These are phyloP conservation scores for Hypoxylon subgilvum DNA, from an alignment of 495 filamentous ascomycete genomes.

Conservation along the genomic window DNA sequence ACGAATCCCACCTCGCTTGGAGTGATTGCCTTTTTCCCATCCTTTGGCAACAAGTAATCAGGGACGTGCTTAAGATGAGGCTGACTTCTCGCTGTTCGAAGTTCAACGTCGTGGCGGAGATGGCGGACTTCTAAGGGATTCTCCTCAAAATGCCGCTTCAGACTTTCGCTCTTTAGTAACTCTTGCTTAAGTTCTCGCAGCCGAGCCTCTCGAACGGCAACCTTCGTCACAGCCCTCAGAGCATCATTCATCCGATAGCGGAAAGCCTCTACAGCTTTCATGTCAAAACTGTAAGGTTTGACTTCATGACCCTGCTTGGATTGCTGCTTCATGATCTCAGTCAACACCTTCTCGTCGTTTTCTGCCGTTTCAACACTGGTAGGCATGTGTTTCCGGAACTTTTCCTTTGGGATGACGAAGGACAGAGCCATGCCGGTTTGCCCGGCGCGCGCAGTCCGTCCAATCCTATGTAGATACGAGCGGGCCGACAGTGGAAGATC, in stretches of 20 bases:
- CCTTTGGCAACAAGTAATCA: constrained; percentile 86
- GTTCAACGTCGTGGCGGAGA: constrained; percentile 87
- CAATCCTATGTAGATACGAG: constrained; percentile 90
- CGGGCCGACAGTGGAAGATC: constrained; percentile 88
- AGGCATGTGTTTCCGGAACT: constrained; percentile 87
- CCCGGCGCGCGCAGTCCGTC: constrained; percentile 88
- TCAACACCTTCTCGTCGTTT: constrained; percentile 82
- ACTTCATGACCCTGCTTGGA: constrained; percentile 75
- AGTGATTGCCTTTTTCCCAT: constrained; percentile 71
- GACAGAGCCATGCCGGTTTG: constrained; percentile 93
- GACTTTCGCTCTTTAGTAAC: constrained; percentile 86
- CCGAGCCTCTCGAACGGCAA: constrained; percentile 87
- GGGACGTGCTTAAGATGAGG: constrained; percentile 94
- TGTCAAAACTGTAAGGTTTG: constrained; percentile 91
- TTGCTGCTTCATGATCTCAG: constrained; percentile 74
- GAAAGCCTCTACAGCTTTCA: constrained; percentile 90
- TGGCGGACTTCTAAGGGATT: constrained; percentile 88
- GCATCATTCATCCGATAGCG: constrained; percentile 94
- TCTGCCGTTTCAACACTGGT: constrained; percentile 72
- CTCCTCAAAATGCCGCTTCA: constrained; percentile 95
- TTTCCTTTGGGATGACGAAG: constrained; percentile 81
- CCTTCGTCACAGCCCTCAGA: constrained; percentile 42
- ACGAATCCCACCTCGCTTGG: constrained; percentile 72
- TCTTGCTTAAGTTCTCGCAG: constrained; percentile 86
- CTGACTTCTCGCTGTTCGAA: constrained; percentile 78